Base-by-base conservation (phyloP, 177 flowering plant genomes). In the Vitis hybrid region DNA sequence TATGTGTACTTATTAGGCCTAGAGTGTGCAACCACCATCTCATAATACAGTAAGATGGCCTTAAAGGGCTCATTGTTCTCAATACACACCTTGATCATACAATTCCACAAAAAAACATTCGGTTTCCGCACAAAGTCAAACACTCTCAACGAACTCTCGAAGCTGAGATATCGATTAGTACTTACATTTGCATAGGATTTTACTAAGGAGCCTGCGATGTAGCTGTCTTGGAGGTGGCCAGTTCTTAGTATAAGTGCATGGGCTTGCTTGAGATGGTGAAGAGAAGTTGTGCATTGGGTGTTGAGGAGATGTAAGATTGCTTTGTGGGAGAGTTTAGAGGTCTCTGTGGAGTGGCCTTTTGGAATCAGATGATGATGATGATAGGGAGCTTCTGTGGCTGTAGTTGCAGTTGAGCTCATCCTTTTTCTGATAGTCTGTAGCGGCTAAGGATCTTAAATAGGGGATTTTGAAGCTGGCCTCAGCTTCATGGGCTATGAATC, bases 1-100 rank as follows among this genome's bases (percentile, higher is more conserved):
- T 71, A 86, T 0, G 87, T 88, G 68, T 71, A 88, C 75, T 82
- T 83, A 59, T 88, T 88, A 62, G 87, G 81, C 76, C 60, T 75
- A 3, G 81, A 66, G 70, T 78, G 50, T 4, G 70, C 47, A 62
- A 22, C 71, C 62, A 86, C 75, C 91, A 83, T 83, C 22, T 75
- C 63, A 58, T 11, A 12, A 64, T 84, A 88, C 22, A 79, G 72
- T 0, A 11, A 62, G 4, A 88, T 66, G 15, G 81, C 85, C 52
- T 75, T 53, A 1, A 60, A 53, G 0, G 81, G 78, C 19, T 82
- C 78, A 31, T 78, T 71, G 67, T 79, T 79, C 10, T 82, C 77
- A 6, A 86, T 11, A 69, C 78, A 86, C 14, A 75, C 88, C 72
- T 80, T 83, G 51, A 86, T 80, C 55, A 82, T 22, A 51, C 71